These are phyloP conservation scores for Rhododendron vialii DNA, from an alignment of 148 eudicot genomes.

Conservation along the genomic window DNA sequence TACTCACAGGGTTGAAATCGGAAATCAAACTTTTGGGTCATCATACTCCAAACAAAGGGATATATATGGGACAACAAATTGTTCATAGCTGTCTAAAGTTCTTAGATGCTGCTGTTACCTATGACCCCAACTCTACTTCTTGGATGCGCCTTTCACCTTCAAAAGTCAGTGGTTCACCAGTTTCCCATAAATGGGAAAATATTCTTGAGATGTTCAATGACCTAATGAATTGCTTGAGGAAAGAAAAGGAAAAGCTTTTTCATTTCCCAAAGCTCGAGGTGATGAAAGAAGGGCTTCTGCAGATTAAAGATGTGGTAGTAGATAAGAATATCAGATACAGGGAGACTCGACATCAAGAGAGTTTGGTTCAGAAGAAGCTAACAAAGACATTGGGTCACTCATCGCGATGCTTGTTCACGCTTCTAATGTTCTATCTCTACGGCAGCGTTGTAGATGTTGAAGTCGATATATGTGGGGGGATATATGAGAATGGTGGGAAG, in stretches of 20 bases:
- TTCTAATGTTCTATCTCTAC: conserved; percentile 67
- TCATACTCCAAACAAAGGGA: conserved; percentile 31
- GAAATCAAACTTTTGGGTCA: conserved; percentile 42
- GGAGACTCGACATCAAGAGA: conserved; percentile 59
- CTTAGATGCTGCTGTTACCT: conserved; percentile 44
- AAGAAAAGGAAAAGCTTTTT: conserved; percentile 38
- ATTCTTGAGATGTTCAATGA: conserved; percentile 78
- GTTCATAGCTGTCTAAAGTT: conserved; percentile 62
- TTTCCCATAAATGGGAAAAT: conserved; percentile 68
- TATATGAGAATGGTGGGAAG: conserved; percentile 35
- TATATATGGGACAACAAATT: conserved; percentile 55
- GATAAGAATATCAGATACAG: conserved; percentile 70
- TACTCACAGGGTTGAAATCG: conserved; percentile 45
- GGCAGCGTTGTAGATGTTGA: conserved; percentile 57
- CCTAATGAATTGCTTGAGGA: conserved; percentile 49
- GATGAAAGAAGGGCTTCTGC: conserved; percentile 88
- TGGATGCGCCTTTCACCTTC: conserved; percentile 76
- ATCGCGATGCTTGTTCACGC: conserved; percentile 77
- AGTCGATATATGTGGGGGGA: conserved; percentile 65
- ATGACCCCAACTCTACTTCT: conserved; percentile 60
- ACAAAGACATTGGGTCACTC: conserved; percentile 67
- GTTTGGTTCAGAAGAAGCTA: conserved; percentile 74
- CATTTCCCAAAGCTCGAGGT: conserved; percentile 63
- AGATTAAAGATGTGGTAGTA: conserved; percentile 64
- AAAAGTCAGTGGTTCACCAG: conserved; percentile 28